These are phyloP conservation scores for Volutella citrinella DNA, from an alignment of 2,329 filamentous ascomycete genomes.

Conservation along the genomic window DNA sequence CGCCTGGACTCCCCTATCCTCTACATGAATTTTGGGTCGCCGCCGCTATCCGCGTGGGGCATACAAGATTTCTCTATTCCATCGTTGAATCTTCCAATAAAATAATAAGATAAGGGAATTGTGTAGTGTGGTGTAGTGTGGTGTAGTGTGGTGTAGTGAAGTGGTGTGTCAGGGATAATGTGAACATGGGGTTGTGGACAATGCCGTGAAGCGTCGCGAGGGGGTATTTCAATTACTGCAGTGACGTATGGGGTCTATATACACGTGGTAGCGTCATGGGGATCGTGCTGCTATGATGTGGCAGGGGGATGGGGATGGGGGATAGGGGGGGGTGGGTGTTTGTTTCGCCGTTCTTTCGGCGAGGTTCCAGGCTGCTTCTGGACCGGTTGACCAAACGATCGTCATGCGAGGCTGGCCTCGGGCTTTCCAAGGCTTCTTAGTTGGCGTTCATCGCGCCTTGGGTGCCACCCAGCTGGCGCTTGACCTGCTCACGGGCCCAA, in stretches of 20 bases:
- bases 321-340: constrained; percentile 11
- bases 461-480: constrained; percentile 70
- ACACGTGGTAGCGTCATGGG: constrained; percentile 37
- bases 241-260: constrained; percentile 37
- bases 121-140: constrained; percentile 18
- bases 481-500: constrained; percentile 97
- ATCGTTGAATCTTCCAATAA: constrained; percentile 27
- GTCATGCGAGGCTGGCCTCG: constrained; percentile 2
- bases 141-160: constrained; percentile 20
- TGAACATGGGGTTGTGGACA: constrained; percentile 10
- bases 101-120: constrained; percentile 22
- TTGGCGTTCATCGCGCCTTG: constrained; percentile 51
- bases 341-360: neutral
- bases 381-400: neutral
- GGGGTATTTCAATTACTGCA: constrained; percentile 39
- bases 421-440: no score
- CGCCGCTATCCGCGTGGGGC: constrained; percentile 32
- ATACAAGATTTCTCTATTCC: constrained; percentile 43
- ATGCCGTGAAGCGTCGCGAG: constrained; percentile 31
- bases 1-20: constrained; percentile 38
- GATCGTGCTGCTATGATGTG: constrained; percentile 34
- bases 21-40: constrained; percentile 41
- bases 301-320: constrained; percentile 16
- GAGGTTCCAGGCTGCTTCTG: constrained; percentile 2
- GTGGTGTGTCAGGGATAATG: constrained; percentile 19